Base-by-base conservation (phyloP, 2,329 filamentous ascomycete species). In the Falciphora oryzae region DNA sequence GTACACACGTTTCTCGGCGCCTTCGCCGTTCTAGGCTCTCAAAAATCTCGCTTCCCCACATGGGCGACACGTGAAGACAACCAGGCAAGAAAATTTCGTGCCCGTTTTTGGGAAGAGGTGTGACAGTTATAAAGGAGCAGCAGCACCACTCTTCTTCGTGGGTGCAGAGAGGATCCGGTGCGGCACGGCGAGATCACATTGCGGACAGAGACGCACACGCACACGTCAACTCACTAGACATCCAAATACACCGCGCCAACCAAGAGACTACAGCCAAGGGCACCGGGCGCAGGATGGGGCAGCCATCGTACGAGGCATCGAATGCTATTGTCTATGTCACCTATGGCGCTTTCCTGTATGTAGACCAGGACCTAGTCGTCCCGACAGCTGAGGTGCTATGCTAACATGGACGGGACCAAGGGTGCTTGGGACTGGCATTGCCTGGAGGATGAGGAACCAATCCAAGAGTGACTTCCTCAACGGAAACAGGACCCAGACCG, bases 241-340 rank as follows among this genome's bases (percentile, higher is more conserved):
- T 14, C 44, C 44, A n/a, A n/a, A 53, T 4, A 53, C 18, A 3
- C 18, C 18, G 10, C 44, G 22, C 44, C 44, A 53, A 53, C 22
- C 6, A 10, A 35, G 10, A 11, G 4, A 53, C n/a, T n/a, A 53
- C n/a, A 53, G 7, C 44, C 18, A 53, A 53, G 44, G 22, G 6
- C 44, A 53, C 44, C 22, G 44, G 44, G 44, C 44, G 22, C 44
- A 77, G 32, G 65, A 95, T 94, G 91, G 89, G 89, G 27, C 83
- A 88, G 69, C 90, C 90, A 65, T 93, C 91, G 1, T 86, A 81
- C 65, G 79, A 84, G 82, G 90, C 90, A 73, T 93, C 91, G 38
- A 93, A 94, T 80, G 90, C 90, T 81, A 81, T 94, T 74, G 89
- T 95, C 74, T 94, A 93, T 74, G 79, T 92, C 63, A 92, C 89